Percentiles rank a stretch among this genome's conserved stretches.
Conservation (phyloP, 1,139 yeast species). For the Pichia sp. region DNA sequence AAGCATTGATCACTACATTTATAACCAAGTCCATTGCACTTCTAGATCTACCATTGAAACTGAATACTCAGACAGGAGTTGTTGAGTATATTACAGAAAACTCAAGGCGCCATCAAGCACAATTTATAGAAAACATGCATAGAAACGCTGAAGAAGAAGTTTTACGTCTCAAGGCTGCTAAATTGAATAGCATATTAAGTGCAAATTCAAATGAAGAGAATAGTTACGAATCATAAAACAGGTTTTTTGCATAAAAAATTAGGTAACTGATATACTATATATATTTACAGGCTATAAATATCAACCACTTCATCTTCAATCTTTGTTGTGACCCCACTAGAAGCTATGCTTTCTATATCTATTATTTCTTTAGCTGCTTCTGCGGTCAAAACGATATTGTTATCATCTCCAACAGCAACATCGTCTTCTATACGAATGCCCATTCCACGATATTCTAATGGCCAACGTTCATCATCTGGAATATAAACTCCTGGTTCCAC, state of each 20-base stretch:
- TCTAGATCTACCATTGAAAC: constrained; percentile 23
- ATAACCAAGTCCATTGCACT: constrained; percentile 1
- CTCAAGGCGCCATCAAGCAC: neutral
- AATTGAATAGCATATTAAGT: constrained; percentile 6
- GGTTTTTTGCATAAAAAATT: neutral
- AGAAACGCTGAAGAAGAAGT: constrained; percentile 16
- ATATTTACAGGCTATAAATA: constrained; percentile 28
- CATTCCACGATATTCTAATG: constrained; percentile 76
- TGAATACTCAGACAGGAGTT: constrained; percentile 17
- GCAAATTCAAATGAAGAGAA: neutral
- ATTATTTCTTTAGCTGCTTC: constrained; percentile 81
- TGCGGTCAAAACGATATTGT: constrained; percentile 57
- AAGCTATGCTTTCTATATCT: constrained; percentile 68
- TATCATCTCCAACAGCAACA: constrained; percentile 63
- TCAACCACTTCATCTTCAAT: constrained; percentile 46
- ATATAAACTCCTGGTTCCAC: constrained; percentile 94
- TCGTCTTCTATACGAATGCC: constrained; percentile 97
- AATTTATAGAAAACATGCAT: constrained; percentile 3
- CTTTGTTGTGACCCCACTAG: constrained; percentile 45
- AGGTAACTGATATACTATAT: neutral
- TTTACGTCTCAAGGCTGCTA: constrained; percentile 11
- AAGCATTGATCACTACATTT: neutral
- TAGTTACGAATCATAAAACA: neutral
- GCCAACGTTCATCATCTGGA: constrained; percentile 67
- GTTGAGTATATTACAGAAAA: constrained; percentile 8